Evolutionary conservation across 495 filamentous ascomycete genomes (phyloP).

Genomic region (Aspergillus ellipticus): DNA sequence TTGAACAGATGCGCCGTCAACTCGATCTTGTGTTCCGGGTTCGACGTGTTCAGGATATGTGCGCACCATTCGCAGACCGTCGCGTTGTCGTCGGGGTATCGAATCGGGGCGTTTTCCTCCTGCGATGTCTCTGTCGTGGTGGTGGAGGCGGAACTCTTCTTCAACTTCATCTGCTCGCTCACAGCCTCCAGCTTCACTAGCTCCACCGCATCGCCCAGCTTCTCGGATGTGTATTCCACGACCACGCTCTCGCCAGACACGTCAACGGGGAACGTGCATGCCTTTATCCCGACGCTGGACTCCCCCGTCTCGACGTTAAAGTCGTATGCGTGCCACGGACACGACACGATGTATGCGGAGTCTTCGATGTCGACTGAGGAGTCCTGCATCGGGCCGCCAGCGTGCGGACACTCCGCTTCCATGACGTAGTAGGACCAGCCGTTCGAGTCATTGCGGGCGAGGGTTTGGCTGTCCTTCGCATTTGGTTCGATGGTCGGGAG

Average conservation of each 20-base stretch:
- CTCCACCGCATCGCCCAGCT: constrained; percentile 19
- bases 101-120: constrained; percentile 12
- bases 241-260: constrained; percentile 25
- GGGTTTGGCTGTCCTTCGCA: constrained; percentile 12
- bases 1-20: constrained; percentile 47
- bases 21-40: constrained; percentile 52
- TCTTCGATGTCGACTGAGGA: constrained; percentile 51
- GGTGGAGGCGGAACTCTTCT: constrained; percentile 16
- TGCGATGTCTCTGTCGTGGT: not conserved
- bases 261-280: constrained; percentile 49
- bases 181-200: constrained; percentile 41
- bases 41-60: constrained; percentile 46
- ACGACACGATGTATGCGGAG: constrained; percentile 51
- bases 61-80: constrained; percentile 51
- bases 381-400: constrained; percentile 49
- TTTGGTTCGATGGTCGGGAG: constrained; percentile 39
- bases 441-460: constrained; percentile 28
- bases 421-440: constrained; percentile 53
- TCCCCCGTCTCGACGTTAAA: constrained; percentile 55
- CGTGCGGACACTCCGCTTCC: constrained; percentile 53
- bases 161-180: constrained; percentile 49
- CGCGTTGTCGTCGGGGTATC: constrained; percentile 42
- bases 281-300: constrained; percentile 51
- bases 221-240: constrained; percentile 27
- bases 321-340: constrained; percentile 55